A percentile compares a stretch with the other conserved stretches of the same genome.
phyloP scores from a whole-genome alignment of 2,329 filamentous ascomycete species.

The Aspergillus sp. region DNA sequence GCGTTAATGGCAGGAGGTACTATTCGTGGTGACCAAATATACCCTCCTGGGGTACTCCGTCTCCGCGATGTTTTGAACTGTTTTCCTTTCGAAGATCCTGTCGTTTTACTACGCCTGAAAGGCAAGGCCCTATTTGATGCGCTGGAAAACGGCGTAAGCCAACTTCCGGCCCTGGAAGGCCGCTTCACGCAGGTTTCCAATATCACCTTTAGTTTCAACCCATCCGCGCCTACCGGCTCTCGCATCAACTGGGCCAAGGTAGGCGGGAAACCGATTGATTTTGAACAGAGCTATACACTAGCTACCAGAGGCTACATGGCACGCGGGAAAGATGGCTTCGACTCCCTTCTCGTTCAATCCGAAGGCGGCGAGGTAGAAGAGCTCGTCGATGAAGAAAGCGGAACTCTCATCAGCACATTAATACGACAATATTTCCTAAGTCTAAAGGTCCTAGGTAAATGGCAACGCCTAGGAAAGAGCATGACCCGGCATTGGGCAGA shows the following conservation, averaged over 20 bases:
- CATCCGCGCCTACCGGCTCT: conserved; percentile 57
- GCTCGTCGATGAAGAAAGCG: conserved; percentile 81
- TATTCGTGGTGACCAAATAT: conserved; percentile 84
- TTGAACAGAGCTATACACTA: conserved; percentile 66
- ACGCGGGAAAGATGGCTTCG: conserved; percentile 82
- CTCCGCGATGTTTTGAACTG: conserved; percentile 83
- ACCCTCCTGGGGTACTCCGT: conserved; percentile 73
- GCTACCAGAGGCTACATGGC: conserved; percentile 88
- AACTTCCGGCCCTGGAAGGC: conserved; percentile 79
- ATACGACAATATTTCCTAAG: conserved; percentile 90
- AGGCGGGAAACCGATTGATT: conserved; percentile 60
- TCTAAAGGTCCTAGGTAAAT: conserved; percentile 75
- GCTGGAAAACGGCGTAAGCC: conserved; percentile 77
- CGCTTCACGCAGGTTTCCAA: conserved; percentile 86
- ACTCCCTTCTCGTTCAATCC: conserved; percentile 69
- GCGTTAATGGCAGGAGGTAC: conserved; percentile 82
- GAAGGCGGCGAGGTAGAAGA: conserved; percentile 77
- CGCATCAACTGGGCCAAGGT: conserved; percentile 66
- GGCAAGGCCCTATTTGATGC: conserved; percentile 76
- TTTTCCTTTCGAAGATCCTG: conserved; percentile 90
- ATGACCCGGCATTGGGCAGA: conserved; percentile 65
- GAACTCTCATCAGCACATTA: conserved; percentile 81
- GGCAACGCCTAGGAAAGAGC: conserved; percentile 68
- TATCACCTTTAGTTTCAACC: conserved; percentile 73
- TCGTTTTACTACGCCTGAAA: conserved; percentile 71